Evolutionary conservation across 495 filamentous ascomycete species (phyloP), one percentile per base, ranked within the genome.

Genomic region (Penicillium waksmanii): DNA sequence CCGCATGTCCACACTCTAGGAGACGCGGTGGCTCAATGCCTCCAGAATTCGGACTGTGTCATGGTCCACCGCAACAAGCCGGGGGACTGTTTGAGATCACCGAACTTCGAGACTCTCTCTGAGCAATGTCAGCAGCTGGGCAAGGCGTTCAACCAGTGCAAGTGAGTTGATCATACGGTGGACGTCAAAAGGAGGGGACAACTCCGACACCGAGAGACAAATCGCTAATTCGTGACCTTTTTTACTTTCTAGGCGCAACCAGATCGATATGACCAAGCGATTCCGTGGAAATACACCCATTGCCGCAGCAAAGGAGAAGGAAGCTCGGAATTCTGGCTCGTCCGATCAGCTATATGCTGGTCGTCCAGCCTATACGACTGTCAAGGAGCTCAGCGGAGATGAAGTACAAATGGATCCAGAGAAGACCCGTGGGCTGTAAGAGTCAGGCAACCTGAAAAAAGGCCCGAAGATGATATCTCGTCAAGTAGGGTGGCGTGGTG

Each of bases 181-280:
- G 42, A 44, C n/a, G 36, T 13, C 10, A 17, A 13, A 13, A 44
- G 42, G 17, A 6, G 17, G 17, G 42, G 42, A 44, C 42, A 44
- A 19, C 42, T 4, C 17, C 7, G 17, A 44, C 13, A 17, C 42
- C 8, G 17, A 51, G 46, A 23, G n/a, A 23, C 13, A 12, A 19
- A 51, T 49, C 27, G 33, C 53, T 59, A 35, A 57, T 71, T 10
- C 8, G 15, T 44, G 53, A 69, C 7, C 49, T n/a, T 48, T 52
- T 34, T 40, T 5, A 53, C 33, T 47, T 6, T 44, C 3, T 23
- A 84, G 81, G 68, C 89, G 93, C 55, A 95, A 96, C 51, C 85
- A 96, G 87, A 85, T 98, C 67, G 95, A 98, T 76, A 98, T 98
- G 96, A 89, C 96, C 69, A 98, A 98, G 76, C 88, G 96, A 21